These are phyloP conservation scores for Pythium rishiriense DNA, from an alignment of 352 stramenopile genomes.

Conservation along the genomic window DNA sequence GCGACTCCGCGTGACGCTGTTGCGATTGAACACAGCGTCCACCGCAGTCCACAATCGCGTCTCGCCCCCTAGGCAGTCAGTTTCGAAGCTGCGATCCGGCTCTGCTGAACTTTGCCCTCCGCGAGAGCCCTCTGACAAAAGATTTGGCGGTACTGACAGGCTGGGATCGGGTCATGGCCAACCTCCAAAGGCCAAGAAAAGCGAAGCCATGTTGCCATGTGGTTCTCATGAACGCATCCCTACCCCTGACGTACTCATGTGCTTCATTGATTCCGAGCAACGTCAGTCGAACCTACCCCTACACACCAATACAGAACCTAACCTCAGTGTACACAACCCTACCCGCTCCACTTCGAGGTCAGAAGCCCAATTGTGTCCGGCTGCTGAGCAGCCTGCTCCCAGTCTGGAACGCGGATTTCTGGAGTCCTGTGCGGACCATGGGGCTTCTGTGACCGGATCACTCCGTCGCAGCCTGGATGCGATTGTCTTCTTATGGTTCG, in stretches of 20 bases:
- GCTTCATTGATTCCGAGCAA: background rate
- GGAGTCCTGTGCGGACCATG: too few relatives aligned
- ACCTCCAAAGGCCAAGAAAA: background rate
- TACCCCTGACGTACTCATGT: conserved; percentile 10
- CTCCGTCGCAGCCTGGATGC: background rate
- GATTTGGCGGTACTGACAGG: background rate
- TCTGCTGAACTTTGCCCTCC: conserved; percentile 17
- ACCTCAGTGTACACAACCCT: conserved; percentile 9
- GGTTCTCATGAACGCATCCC: conserved; percentile 4
- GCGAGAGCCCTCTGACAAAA: conserved; percentile 6
- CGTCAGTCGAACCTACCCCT: background rate
- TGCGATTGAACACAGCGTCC: conserved; percentile 17
- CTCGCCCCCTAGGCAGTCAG: conserved; percentile 12
- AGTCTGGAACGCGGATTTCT: background rate
- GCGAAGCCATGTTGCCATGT: conserved; percentile 13
- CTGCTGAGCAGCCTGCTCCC: too few relatives aligned
- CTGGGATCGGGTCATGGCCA: background rate
- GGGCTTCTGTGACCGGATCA: too few relatives aligned
- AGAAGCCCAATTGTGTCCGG: background rate
- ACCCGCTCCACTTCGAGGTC: conserved; percentile 9
- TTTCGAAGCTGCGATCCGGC: conserved; percentile 20
- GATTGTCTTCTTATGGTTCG: background rate
- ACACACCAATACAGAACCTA: conserved; percentile 4
- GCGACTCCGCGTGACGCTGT: background rate
- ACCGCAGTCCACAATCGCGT: conserved; percentile 20